These are phyloP conservation scores for Rauvolfia tetraphylla DNA, from an alignment of 257 asterid genomes.

Conservation along the genomic window DNA sequence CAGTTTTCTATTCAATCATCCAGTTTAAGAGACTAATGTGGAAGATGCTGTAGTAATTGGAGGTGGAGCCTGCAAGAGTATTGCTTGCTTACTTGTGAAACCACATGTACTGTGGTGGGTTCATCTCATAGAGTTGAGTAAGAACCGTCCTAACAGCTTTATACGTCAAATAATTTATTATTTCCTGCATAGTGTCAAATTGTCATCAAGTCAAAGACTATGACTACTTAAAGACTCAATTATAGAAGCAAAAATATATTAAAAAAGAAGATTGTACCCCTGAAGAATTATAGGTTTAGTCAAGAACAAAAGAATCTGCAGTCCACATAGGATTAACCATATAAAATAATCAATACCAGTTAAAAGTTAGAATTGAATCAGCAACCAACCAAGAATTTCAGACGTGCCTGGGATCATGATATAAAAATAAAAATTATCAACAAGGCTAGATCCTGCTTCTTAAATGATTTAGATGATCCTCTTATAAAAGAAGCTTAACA, in stretches of 20 bases:
- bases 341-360: background rate
- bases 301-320: background rate
- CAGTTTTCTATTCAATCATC: background rate
- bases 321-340: background rate
- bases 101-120: constrained; percentile 59
- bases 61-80: background rate
- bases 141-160: constrained; percentile 74
- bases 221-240: background rate
- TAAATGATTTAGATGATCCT: background rate
- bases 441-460: background rate
- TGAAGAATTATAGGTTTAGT: background rate
- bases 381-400: background rate
- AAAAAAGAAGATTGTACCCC: background rate
- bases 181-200: constrained; percentile 32
- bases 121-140: constrained; percentile 68
- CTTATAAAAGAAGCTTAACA: background rate
- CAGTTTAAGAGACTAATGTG: background rate
- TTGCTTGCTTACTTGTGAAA: constrained; percentile 51
- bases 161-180: constrained; percentile 47
- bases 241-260: background rate
- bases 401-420: background rate
- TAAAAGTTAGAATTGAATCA: background rate
- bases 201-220: constrained; percentile 2
- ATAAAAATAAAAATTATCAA: background rate
- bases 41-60: background rate